Conservation (phyloP, 108 stramenopile genomes). For the Parmales sp. region DNA sequence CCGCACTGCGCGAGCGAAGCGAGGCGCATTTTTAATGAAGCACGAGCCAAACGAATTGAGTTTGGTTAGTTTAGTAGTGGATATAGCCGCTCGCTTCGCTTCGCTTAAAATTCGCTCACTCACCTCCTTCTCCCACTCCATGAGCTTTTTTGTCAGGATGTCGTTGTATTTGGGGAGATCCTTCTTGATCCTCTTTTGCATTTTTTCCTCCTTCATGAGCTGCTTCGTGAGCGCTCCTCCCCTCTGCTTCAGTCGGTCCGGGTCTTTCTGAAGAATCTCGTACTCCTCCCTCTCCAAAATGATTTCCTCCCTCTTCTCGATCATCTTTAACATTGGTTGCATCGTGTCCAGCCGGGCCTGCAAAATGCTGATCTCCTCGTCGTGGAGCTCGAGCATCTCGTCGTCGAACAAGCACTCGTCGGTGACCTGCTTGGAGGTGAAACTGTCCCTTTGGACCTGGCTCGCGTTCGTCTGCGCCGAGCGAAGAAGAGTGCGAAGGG, state of each 20-base stretch:
- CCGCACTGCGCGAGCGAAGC: too few species aligned
- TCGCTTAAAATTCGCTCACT: conserved; percentile 32
- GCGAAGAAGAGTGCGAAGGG: too few species aligned
- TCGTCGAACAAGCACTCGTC: conserved; percentile 62
- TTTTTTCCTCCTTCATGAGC: conserved; percentile 84
- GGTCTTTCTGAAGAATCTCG: conserved; percentile 72
- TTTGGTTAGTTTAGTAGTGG: too few species aligned
- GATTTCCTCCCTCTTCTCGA: conserved; percentile 72
- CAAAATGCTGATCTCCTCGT: conserved; percentile 51
- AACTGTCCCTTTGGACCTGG: conserved; percentile 38
- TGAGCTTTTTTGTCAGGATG: conserved; percentile 45
- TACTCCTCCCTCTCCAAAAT: conserved; percentile 59
- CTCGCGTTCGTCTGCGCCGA: conserved; percentile 38
- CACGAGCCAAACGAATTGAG: too few species aligned
- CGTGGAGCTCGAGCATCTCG: conserved; percentile 66
- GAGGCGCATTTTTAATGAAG: too few species aligned
- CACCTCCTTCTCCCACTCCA: conserved; percentile 48
- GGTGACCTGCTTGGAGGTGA: conserved; percentile 43
- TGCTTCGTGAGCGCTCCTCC: conserved; percentile 68
- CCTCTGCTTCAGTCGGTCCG: conserved; percentile 71
- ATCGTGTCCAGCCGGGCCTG: conserved; percentile 59
- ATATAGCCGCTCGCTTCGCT: too few species aligned
- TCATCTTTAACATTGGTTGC: conserved; percentile 71
- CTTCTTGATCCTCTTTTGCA: conserved; percentile 69
- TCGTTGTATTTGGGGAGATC: conserved; percentile 64